A percentile compares a stretch with the other conserved stretches of the same genome.
Evolutionary conservation across 495 filamentous ascomycete species (phyloP).

Genomic region (Aspergillus campestris): DNA sequence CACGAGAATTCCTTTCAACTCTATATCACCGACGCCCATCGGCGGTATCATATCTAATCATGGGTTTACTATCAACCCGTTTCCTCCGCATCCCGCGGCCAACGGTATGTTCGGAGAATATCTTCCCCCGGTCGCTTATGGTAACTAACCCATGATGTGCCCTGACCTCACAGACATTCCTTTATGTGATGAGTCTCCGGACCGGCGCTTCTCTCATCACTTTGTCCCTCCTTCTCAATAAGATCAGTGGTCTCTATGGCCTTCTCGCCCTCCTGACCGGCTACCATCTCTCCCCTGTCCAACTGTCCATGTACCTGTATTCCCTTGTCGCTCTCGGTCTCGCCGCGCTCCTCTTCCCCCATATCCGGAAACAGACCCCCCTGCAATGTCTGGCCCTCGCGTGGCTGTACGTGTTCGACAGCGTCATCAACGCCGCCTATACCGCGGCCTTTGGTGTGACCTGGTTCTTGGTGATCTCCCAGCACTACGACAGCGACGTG

Average conservation of each 20-base stretch:
- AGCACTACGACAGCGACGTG: slow-evolving; percentile 39
- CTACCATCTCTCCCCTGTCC: slow-evolving; percentile 54
- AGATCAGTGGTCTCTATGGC: slow-evolving; percentile 79
- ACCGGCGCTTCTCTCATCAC: slow-evolving; percentile 77
- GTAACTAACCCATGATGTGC: slow-evolving; percentile 7
- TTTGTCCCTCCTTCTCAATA: slow-evolving; percentile 75
- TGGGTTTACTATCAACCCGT: slow-evolving; percentile 38
- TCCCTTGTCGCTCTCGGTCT: slow-evolving; percentile 58
- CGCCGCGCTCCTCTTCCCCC: slow-evolving; percentile 54
- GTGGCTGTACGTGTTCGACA: slow-evolving; percentile 74
- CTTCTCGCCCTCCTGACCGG: slow-evolving; percentile 79
- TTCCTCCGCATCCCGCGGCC: slow-evolving; percentile 52
- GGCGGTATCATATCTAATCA: slow-evolving; percentile 16
- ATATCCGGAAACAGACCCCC: slow-evolving; percentile 60
- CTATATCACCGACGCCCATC: neutral
- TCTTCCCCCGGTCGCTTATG: slow-evolving; percentile 6
- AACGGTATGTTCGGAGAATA: slow-evolving; percentile 32
- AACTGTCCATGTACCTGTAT: slow-evolving; percentile 78
- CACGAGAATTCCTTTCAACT: too few relatives aligned
- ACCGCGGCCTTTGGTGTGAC: slow-evolving; percentile 69
- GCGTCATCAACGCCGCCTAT: slow-evolving; percentile 65
- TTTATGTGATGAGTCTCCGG: slow-evolving; percentile 75
- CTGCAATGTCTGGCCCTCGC: slow-evolving; percentile 62
- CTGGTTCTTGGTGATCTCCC: slow-evolving; percentile 70
- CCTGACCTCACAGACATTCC: slow-evolving; percentile 53